phyloP scores from a whole-genome alignment of 2,329 filamentous ascomycete species.

The Dendrostoma leiphaemia region DNA sequence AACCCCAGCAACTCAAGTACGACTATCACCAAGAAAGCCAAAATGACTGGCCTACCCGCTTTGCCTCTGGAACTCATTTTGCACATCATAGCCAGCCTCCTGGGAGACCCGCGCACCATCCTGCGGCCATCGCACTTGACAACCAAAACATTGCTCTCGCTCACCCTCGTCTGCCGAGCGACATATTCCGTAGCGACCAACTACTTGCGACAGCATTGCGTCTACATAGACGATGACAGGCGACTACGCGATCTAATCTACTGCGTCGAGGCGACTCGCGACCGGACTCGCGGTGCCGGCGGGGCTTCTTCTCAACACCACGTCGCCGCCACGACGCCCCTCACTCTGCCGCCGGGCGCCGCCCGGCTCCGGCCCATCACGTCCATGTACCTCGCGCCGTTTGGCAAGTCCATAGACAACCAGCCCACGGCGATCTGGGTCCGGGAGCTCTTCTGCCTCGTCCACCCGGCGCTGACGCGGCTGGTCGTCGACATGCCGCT shows the following conservation, averaged over 20 bases:
- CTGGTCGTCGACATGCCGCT: slow-evolving; percentile 49
- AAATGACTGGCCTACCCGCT: not conserved
- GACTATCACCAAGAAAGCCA: not conserved
- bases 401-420: slow-evolving; percentile 35
- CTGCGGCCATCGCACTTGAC: slow-evolving; percentile 37
- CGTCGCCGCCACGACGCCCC: not conserved
- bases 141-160: slow-evolving; percentile 42
- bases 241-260: slow-evolving; percentile 34
- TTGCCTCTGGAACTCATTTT: slow-evolving; percentile 15
- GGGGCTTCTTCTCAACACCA: no score
- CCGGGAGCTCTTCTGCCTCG: slow-evolving; percentile 40
- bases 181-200: slow-evolving; percentile 39
- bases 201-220: slow-evolving; percentile 43
- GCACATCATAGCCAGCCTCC: slow-evolving; percentile 6
- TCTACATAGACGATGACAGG: slow-evolving; percentile 39
- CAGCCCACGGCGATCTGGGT: slow-evolving; percentile 38
- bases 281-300: slow-evolving; percentile 19
- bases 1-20: not conserved
- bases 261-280: slow-evolving; percentile 31
- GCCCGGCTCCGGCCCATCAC: slow-evolving; percentile 34
- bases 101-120: slow-evolving; percentile 19
- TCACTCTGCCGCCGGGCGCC: slow-evolving; percentile 21
- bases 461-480: slow-evolving; percentile 38
- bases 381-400: slow-evolving; percentile 40
- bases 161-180: slow-evolving; percentile 41